phyloP scores from a whole-genome alignment of 1,284 basidiomycete genomes.

The Limonomyces culmigenus region DNA sequence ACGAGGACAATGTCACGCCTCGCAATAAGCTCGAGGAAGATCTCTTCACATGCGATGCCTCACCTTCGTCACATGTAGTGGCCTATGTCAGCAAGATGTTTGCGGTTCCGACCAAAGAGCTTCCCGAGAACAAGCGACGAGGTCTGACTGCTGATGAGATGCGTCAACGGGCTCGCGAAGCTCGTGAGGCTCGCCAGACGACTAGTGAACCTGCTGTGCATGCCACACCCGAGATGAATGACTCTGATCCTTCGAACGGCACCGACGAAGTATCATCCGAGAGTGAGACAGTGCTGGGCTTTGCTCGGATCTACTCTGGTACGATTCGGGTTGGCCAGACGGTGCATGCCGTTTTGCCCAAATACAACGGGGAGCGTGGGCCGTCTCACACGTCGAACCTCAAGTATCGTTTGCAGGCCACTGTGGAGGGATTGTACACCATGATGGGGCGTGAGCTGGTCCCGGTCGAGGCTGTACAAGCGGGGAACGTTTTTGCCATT shows the following conservation, averaged over 20 bases:
- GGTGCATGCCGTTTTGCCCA: constrained; percentile 74
- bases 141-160: constrained; percentile 79
- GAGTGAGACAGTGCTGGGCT: constrained; percentile 69
- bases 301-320: constrained; percentile 89
- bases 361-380: constrained; percentile 60
- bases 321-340: constrained; percentile 51
- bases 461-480: constrained; percentile 69
- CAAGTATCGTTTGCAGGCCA: constrained; percentile 47
- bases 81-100: constrained; percentile 99
- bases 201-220: no score
- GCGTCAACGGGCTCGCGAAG: constrained; percentile 49
- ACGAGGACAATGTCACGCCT: constrained; percentile 37
- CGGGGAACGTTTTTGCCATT: constrained; percentile 93
- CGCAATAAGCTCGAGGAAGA: constrained; percentile 72
- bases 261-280: constrained; percentile 12
- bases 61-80: constrained; percentile 42
- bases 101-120: constrained; percentile 62
- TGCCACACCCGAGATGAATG: no score
- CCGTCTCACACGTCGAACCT: constrained; percentile 56
- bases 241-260: neutral
- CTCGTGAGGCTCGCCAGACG: constrained; percentile 31
- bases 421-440: constrained; percentile 71
- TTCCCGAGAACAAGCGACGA: constrained; percentile 76
- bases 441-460: constrained; percentile 98
- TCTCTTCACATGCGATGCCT: constrained; percentile 61